Base-by-base conservation (phyloP, 2,329 filamentous ascomycete species). In the Diaporthe velutina region DNA sequence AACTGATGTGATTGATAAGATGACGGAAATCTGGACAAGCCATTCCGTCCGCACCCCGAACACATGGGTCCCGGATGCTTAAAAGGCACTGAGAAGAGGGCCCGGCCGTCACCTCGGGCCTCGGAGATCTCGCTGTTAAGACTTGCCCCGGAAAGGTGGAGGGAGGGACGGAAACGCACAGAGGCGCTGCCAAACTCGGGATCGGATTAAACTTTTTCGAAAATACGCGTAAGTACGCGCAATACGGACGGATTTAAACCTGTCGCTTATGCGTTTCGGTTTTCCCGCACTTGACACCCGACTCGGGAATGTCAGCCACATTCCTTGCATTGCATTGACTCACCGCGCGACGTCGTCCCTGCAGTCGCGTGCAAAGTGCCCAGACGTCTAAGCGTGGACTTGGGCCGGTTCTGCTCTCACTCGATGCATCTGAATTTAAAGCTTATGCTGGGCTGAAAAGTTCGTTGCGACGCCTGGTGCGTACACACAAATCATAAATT, bases 1-100 rank as follows among this genome's bases (percentile, higher is more conserved):
- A 2, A 57, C 66, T 70, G 74, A 75, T 71, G 42, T 74, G 74
- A 75, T 74, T 71, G 74, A 75, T 74, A 67, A 75, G 74, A 75
- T 75, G 74, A 67, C 66, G n/a, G 35, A 40, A 35, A 28, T 13
- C 17, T 22, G 40, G 33, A 40, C 30, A 58, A 64, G 61, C 60
- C 48, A 54, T 15, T 50, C 17, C 55, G 52, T 40, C 52, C 55
- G 64, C 40, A 12, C n/a, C 12, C 54, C 33, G 55, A 52, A n/a
- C 6, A 38, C 19, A 25, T 52, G 55, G 70, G 60, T 13, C 30
- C 30, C n/a, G 15, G 57, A 13, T 52, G 57, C 57, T 72, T 64
- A 52, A 72, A 35, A 72, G 15, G 35, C 45, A 22, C 25, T 35
- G 40, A 17, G 25, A 60, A 10, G 4, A 13, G 48, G 64, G 13